Conservation (phyloP, 768 basidiomycete genomes). For the Boletus tomentosulus region DNA sequence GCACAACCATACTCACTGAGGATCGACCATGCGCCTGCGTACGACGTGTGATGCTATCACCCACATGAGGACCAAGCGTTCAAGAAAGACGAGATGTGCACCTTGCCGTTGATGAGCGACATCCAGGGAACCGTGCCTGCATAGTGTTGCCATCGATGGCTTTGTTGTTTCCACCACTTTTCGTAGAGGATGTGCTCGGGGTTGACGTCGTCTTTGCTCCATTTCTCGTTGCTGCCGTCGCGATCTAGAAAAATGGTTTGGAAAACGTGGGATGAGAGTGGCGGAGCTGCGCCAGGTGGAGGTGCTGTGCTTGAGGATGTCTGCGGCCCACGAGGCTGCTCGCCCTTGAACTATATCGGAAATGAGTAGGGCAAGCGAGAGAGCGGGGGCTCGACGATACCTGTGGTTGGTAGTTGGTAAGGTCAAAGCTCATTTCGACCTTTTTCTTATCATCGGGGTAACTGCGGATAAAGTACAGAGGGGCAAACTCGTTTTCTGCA, state of each 20-base stretch:
- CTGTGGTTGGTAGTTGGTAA: conserved; percentile 2
- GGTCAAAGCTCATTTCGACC: conserved; percentile 2
- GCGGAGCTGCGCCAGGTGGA: neutral
- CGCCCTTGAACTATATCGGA: conserved; percentile 1
- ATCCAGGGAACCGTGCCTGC: neutral
- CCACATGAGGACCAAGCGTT: neutral
- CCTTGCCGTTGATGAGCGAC: conserved; percentile 1
- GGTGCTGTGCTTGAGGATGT: neutral
- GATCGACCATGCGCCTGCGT: conserved; percentile 1
- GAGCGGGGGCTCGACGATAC: neutral
- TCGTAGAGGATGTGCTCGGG: neutral
- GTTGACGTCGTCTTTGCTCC: neutral
- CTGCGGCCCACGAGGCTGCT: neutral
- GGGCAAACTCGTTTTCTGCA: neutral
- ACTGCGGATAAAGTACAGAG: neutral
- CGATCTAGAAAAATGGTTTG: neutral
- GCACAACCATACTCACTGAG: neutral
- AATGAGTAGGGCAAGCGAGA: neutral
- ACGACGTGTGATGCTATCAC: neutral
- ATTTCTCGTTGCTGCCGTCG: neutral
- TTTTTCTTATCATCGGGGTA: neutral
- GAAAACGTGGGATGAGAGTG: neutral
- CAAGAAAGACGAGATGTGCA: neutral
- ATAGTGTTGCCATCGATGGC: neutral
- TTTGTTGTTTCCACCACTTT: conserved; percentile 2